Evolutionary conservation across 345 rosid genomes (phyloP), one percentile per base, ranked within the genome.

Genomic region (Gossypium ekmanianum): DNA sequence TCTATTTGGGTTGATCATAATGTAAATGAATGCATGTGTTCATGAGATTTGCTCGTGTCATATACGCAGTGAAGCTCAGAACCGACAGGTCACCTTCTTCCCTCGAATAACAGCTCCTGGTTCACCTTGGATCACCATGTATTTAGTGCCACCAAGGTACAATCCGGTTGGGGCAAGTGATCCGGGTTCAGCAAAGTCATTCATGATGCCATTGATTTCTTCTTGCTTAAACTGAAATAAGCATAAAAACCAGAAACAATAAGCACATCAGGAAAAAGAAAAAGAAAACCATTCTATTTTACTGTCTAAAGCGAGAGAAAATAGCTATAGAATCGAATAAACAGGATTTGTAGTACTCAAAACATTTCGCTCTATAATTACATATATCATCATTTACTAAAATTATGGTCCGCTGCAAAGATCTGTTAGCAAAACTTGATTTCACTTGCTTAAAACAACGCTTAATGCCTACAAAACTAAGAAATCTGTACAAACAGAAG

Each of bases 111-210:
- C 97, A 39, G 89, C 92, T 76, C 93, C 93, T 11, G 97, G 61
- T 77, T 93, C 97, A 24, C 98, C 98, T 79, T 93, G 98, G 76
- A 93, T 93, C 57, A 93, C 98, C 94, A 93, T 89, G 84, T 93
- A 91, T 68, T 93, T 93, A 16, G 81, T 79, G 52, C 97, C 89
- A 70, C 92, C 90, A 14, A 91, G 77, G 83, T 84, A 84, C 61
- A 93, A 81, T 9, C 97, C 98, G 48, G 92, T 91, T 0, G 97
- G 97, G 11, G 98, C 98, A 80, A 93, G 97, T 16, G 91, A 62
- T 65, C 95, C 97, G 9, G 95, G 98, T 55, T 93, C 95, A n/a
- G 54, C 43, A 50, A 93, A 87, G 61, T 93, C 98, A 50, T 83
- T 87, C 67, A 77, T 75, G 48, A 90, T 84, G 50, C 71, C 91